Base-by-base conservation (phyloP, 257 asterid genomes). In the Thymus quinquecostatus region DNA sequence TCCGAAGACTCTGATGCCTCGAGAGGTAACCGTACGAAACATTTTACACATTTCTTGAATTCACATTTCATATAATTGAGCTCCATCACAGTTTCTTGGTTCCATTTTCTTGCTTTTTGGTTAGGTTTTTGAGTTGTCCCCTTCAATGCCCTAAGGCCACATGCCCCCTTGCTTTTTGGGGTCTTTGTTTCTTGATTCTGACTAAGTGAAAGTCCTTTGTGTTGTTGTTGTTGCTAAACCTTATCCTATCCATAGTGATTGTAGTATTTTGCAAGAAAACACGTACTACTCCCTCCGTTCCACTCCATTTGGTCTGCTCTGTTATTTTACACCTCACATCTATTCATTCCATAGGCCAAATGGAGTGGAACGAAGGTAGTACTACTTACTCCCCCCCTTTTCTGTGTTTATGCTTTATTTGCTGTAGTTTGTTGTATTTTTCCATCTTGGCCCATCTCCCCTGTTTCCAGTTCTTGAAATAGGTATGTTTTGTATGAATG, bases 1-100 rank as follows among this genome's bases (percentile, higher is more conserved):
- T 89, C 98, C 98, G 96, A 94, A 94, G 96, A 91, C 98, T 29
- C 98, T 91, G 86, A 93, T 93, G 98, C 98, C 98, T 77, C 85
- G 85, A 86, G 98, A 91, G 98, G 98, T 94, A 89, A 21, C 21
- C 82, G 83, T 82, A 83, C 82, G 76, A 66, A 70, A 29, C 79
- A 71, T 66, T 78, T 74, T 58, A 69, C 75, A 76, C 30, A 78
- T 58, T 79, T 79, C 56, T 70, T 70, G n/a, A 9, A 60, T 74
- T 21, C 85, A 27, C 33, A 80, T 79, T 77, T 75, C 33, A 49
- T 34, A 60, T 70, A 21, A 21, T 59, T 21, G 10, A 66, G 53
- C 12, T 47, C 53, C 43, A 30, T 34, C 47, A 30, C 40, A 27
- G 36, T 47, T 21, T 21, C 62, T 64, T 56, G 56, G 53, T 63